Conservation (phyloP, 495 filamentous ascomycete genomes). For the Aspergillus sclerotiicarbonarius region DNA sequence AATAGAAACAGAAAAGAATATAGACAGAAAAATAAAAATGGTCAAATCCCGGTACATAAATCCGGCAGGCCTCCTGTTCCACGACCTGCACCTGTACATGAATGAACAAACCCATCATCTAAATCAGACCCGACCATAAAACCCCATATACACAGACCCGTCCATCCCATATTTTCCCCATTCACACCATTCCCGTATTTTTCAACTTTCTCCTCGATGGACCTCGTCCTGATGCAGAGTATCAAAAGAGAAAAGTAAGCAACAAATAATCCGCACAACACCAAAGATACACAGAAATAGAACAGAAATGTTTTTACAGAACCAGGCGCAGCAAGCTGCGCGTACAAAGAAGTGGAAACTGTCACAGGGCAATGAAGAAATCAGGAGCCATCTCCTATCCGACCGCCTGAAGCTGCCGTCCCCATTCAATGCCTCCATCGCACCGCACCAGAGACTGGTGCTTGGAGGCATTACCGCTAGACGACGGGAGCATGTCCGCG, state of each 20-base stretch:
- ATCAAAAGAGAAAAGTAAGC: neutral
- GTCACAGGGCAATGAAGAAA: neutral
- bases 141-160: conserved; percentile 6
- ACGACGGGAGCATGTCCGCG: neutral
- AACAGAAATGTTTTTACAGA: conserved; percentile 6
- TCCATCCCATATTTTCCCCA: neutral
- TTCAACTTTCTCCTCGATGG: conserved; percentile 2
- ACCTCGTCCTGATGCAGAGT: conserved; percentile 3
- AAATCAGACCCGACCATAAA: neutral
- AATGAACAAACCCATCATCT: neutral
- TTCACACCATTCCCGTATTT: neutral
- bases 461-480: neutral
- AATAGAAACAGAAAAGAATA: neutral
- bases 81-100: neutral
- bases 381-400: neutral
- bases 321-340: neutral
- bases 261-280: conserved; percentile 5
- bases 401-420: neutral
- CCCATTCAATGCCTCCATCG: neutral
- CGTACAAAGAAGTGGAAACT: neutral
- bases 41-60: neutral
- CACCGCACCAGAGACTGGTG: neutral
- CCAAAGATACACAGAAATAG: conserved; percentile 3
- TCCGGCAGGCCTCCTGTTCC: neutral
- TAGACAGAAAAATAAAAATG: conserved; percentile 7